These are phyloP conservation scores for Diaporthe nobilis DNA, from an alignment of 2,329 filamentous ascomycete species.

Conservation along the genomic window DNA sequence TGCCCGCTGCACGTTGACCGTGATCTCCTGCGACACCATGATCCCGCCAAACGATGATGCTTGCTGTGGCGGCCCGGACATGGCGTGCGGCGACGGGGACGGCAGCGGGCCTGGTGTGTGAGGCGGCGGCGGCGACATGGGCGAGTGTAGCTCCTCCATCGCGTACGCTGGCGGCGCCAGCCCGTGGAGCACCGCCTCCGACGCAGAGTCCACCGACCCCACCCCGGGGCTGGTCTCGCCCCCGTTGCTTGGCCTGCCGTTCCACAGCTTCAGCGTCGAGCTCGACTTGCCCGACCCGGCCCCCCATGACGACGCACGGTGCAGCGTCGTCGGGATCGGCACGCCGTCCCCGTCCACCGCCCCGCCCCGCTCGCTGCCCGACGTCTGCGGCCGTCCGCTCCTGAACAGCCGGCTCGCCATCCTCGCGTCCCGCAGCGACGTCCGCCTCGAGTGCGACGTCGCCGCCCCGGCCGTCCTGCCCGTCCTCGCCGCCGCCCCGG, in stretches of 20 bases:
- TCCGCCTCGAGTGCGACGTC: conserved; percentile 35
- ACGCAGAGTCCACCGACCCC: conserved; percentile 38
- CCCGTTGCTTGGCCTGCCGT: conserved; percentile 43
- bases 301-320: conserved; percentile 45
- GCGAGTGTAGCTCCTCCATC: conserved; percentile 28
- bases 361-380: conserved; percentile 33
- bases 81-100: conserved; percentile 18
- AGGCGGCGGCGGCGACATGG: conserved; percentile 8
- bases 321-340: conserved; percentile 47
- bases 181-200: conserved; percentile 39
- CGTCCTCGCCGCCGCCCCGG: conserved; percentile 42
- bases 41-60: conserved; percentile 65
- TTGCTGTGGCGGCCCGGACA: conserved; percentile 29
- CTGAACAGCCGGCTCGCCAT: conserved; percentile 34
- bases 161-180: conserved; percentile 37
- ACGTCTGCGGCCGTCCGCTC: conserved; percentile 36
- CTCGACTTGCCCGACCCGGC: conserved; percentile 48
- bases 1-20: conserved; percentile 61
- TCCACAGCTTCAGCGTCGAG: conserved; percentile 53
- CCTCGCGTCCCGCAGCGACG: conserved; percentile 28
- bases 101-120: conserved; percentile 22
- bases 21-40: conserved; percentile 74
- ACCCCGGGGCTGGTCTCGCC: conserved; percentile 38
- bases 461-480: conserved; percentile 38
- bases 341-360: conserved; percentile 50